A percentile compares a stretch with the other conserved stretches of the same genome.
These are phyloP conservation scores for Achaetomiella virescens DNA, from an alignment of 495 filamentous ascomycete genomes.

Conservation along the genomic window DNA sequence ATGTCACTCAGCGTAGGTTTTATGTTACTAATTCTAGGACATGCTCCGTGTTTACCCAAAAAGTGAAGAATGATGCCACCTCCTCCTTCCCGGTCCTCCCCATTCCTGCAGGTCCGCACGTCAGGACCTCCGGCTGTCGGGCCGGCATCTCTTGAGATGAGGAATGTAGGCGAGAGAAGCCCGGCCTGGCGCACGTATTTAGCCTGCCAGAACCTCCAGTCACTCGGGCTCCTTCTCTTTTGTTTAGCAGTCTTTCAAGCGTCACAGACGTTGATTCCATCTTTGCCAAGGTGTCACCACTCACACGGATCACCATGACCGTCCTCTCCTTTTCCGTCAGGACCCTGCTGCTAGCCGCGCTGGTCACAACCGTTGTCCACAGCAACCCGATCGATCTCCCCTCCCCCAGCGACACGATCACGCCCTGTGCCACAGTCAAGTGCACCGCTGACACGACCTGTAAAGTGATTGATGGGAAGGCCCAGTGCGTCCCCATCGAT, in stretches of 20 bases:
- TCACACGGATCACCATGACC: not conserved
- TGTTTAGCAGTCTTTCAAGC: not conserved
- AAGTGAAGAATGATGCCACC: not conserved
- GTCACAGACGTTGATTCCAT: not conserved
- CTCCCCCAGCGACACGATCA: not conserved
- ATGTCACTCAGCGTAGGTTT: not conserved
- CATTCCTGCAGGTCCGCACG: not conserved
- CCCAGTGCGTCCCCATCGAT: slow-evolving; percentile 11
- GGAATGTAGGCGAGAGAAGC: not conserved
- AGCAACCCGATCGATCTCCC: slow-evolving; percentile 13
- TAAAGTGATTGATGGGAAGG: slow-evolving; percentile 9
- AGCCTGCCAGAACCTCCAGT: not conserved
- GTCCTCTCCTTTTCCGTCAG: not conserved
- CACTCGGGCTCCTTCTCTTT: not conserved
- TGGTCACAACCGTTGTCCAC: slow-evolving; percentile 3
- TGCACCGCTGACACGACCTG: slow-evolving; percentile 15
- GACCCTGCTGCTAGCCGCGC: slow-evolving; percentile 8
- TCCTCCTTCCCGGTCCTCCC: not conserved
- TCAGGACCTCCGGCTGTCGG: not conserved
- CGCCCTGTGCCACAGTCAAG: slow-evolving; percentile 13
- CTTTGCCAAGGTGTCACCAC: not conserved
- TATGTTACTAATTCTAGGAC: slow-evolving; percentile 5
- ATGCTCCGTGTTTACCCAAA: slow-evolving; percentile 6
- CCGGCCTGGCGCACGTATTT: not conserved
- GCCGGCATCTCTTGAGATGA: not conserved